Evolutionary conservation across 495 filamentous ascomycete species (phyloP), one percentile per base, ranked within the genome.

Genomic region (Penicillium lagena): DNA sequence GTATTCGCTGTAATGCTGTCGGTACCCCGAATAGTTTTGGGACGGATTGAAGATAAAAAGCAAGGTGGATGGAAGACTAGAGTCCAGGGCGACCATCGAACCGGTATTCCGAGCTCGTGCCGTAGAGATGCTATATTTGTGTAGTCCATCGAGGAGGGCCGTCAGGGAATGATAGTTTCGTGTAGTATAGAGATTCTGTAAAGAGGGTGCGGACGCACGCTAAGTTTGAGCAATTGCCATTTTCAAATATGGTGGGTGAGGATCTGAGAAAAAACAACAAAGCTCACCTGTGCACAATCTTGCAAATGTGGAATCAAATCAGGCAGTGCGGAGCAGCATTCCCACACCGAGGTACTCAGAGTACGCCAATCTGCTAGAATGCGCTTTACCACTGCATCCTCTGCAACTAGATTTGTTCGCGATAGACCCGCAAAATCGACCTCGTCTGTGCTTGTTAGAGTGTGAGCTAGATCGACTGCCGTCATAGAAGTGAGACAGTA

Each of bases 291-390:
- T 29, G 63, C 45, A 38, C 64, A 62, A 31, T 70, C 66, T 49
- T 63, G 61, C 6, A 72, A 51, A 37, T 50, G 59, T 15, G 41
- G 46, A 9, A 64, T 54, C 29, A 56, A 13, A 4, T 67, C 61
- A 12, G 67, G 67, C 12, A 71, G 43, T n/a, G 60, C 66, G 0
- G 50, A 59, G 36, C 69, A 72, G 39, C 64, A 70, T 43, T 72
- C 69, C 66, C 66, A 68, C 1, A 67, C 63, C 0, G 60, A 55
- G 10, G 58, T 52, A 22, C 55, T 63, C 9, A 71, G 48, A 32
- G 39, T 29, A 12, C 61, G 52, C 69, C 69, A 72, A 32, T 60
- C 46, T 0, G 28, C 32, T 12, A 63, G 27, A 9, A 71, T 22
- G 4, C 40, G 31, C 22, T 40, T 51, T 1, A 58, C 44, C 12